A percentile compares a stretch with the other conserved stretches of the same genome.
phyloP scores from a whole-genome alignment of 2,329 filamentous ascomycete genomes.

The Elsinoe batatas region DNA sequence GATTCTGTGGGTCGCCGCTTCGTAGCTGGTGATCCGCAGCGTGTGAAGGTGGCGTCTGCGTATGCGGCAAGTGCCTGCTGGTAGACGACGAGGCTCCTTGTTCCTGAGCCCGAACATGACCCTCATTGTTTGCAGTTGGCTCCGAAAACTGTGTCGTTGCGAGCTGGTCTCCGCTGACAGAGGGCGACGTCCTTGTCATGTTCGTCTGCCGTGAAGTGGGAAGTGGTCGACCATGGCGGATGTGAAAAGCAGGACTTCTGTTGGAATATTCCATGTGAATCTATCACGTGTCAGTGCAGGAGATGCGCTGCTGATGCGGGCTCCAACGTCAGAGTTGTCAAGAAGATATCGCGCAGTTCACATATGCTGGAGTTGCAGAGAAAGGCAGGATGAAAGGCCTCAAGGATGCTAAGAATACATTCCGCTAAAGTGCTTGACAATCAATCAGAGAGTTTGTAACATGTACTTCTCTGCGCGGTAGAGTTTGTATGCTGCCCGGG shows the following conservation, averaged over 20 bases:
- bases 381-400: neutral
- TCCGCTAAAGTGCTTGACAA: conserved; percentile 1
- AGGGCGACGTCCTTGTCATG: no score
- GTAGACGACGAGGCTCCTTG: no score
- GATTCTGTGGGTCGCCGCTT: no score
- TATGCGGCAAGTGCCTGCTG: no score
- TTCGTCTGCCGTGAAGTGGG: neutral
- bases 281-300: neutral
- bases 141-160: no score
- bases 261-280: neutral
- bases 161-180: no score
- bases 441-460: neutral
- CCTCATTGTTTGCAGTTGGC: no score
- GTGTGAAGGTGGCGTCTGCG: no score
- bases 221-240: neutral
- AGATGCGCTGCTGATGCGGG: neutral
- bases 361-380: neutral
- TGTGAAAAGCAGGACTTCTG: neutral
- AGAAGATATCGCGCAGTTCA: no score
- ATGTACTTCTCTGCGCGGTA: neutral
- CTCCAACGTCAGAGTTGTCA: no score
- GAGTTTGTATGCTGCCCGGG: neutral
- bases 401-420: neutral
- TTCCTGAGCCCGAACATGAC: no score
- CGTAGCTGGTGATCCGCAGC: no score